Evolutionary conservation across 805 yeast genomes (phyloP).

Genomic region (Candida rishiriensis): DNA sequence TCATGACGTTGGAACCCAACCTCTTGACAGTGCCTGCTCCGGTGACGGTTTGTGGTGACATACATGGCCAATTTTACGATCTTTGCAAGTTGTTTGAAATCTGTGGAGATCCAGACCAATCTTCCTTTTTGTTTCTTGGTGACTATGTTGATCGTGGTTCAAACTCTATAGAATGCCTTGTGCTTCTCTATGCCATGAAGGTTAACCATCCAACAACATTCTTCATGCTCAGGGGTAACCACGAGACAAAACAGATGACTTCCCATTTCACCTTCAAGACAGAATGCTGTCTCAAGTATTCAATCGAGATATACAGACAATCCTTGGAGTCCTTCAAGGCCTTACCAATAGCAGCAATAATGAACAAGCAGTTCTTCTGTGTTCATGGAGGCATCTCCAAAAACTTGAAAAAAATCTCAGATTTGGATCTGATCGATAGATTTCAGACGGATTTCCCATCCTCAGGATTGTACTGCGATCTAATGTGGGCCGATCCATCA

Average conservation of each 20-base stretch:
- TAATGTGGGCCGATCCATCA: slow-evolving; percentile 95
- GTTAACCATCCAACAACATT: slow-evolving; percentile 68
- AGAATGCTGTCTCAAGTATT: slow-evolving; percentile 86
- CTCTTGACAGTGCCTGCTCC: slow-evolving; percentile 83
- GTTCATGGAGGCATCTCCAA: slow-evolving; percentile 97
- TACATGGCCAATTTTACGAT: slow-evolving; percentile 95
- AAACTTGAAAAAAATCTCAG: slow-evolving; percentile 65
- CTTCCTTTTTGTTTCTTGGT: slow-evolving; percentile 80
- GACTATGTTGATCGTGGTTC: slow-evolving; percentile 96
- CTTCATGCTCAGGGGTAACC: slow-evolving; percentile 88
- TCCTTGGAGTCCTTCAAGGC: slow-evolving; percentile 78
- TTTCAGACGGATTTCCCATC: slow-evolving; percentile 87
- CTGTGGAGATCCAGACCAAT: slow-evolving; percentile 78
- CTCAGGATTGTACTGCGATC: slow-evolving; percentile 88
- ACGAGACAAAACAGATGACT: slow-evolving; percentile 90
- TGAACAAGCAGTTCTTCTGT: slow-evolving; percentile 92
- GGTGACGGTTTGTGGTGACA: slow-evolving; percentile 92
- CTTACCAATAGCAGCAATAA: slow-evolving; percentile 85
- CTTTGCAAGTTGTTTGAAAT: slow-evolving; percentile 86
- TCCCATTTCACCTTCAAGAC: slow-evolving; percentile 89
- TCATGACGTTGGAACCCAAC: slow-evolving; percentile 71
- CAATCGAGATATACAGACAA: slow-evolving; percentile 58
- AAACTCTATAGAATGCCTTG: slow-evolving; percentile 76
- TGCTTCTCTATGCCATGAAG: slow-evolving; percentile 76
- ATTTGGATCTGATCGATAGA: slow-evolving; percentile 65